phyloP scores from a whole-genome alignment of 2,329 filamentous ascomycete genomes.

The Hypoxylon sp. region DNA sequence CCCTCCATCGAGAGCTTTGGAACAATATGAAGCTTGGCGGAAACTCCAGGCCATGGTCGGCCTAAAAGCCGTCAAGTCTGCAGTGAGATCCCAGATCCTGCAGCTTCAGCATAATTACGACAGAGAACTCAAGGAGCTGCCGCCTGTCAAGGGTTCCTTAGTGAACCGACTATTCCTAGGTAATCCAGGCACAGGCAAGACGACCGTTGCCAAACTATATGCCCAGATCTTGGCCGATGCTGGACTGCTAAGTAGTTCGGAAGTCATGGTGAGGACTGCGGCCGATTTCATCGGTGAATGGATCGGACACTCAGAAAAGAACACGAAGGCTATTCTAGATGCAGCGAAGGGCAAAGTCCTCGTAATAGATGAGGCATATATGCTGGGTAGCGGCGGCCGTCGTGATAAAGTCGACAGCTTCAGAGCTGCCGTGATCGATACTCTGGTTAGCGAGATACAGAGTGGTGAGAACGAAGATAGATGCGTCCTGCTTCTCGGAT shows the following conservation, averaged over 20 bases:
- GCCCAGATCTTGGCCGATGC: constrained; percentile 70
- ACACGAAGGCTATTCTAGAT: constrained; percentile 68
- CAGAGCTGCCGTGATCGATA: constrained; percentile 69
- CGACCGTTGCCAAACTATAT: constrained; percentile 72
- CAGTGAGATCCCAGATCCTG: constrained; percentile 62
- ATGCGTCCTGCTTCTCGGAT: constrained; percentile 72
- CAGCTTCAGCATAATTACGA: constrained; percentile 67
- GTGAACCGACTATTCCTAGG: constrained; percentile 72
- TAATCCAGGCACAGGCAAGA: constrained; percentile 73
- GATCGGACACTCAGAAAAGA: constrained; percentile 67
- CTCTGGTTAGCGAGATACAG: constrained; percentile 71
- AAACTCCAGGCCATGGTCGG: constrained; percentile 67
- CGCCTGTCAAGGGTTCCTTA: constrained; percentile 62
- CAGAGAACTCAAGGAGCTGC: constrained; percentile 66
- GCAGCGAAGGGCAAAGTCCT: constrained; percentile 70
- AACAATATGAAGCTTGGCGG: constrained; percentile 62
- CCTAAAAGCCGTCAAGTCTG: constrained; percentile 65
- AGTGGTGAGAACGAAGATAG: constrained; percentile 70
- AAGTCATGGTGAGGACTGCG: constrained; percentile 71
- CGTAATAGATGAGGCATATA: constrained; percentile 75
- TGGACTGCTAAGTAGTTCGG: constrained; percentile 67
- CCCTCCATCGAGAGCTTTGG: constrained; percentile 61
- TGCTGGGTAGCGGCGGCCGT: constrained; percentile 55
- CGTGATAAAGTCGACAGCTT: constrained; percentile 50
- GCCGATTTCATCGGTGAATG: constrained; percentile 68